These are phyloP conservation scores for Umbelopsis vinacea DNA, from an alignment of 192 early-diverging fungal species.

Conservation along the genomic window DNA sequence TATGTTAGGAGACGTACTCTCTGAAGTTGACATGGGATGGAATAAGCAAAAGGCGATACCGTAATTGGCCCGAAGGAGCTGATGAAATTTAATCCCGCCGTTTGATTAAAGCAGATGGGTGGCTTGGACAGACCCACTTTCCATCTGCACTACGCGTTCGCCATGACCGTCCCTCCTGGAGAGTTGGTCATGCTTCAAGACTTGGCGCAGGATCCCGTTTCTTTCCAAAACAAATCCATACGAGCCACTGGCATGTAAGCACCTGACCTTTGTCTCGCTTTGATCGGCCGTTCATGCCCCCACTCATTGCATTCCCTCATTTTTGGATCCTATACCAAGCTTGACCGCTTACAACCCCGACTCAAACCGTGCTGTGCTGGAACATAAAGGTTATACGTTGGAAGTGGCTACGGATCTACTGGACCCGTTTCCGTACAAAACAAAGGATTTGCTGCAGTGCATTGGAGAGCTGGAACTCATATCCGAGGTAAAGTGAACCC, in stretches of 20 bases:
- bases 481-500: background rate
- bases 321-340: background rate
- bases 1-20: background rate
- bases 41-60: slow-evolving; percentile 12
- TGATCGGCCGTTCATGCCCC: too few species aligned
- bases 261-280: too few species aligned
- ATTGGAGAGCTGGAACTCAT: slow-evolving; percentile 22
- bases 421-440: slow-evolving; percentile 10
- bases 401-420: slow-evolving; percentile 11
- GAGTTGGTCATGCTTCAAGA: slow-evolving; percentile 18
- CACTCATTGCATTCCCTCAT: too few species aligned
- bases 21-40: slow-evolving; percentile 5
- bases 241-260: slow-evolving; percentile 29
- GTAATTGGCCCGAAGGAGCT: slow-evolving; percentile 7
- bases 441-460: slow-evolving; percentile 17
- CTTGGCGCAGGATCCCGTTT: background rate
- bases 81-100: background rate
- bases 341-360: slow-evolving; percentile 11
- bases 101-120: slow-evolving; percentile 17
- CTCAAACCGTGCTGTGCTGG: slow-evolving; percentile 10
- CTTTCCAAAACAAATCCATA: background rate
- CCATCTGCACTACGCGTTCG: background rate
- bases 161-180: slow-evolving; percentile 7
- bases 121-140: background rate
- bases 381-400: background rate